Base-by-base conservation (phyloP, 306 rosid genomes). In the Hippophae tibetana region DNA sequence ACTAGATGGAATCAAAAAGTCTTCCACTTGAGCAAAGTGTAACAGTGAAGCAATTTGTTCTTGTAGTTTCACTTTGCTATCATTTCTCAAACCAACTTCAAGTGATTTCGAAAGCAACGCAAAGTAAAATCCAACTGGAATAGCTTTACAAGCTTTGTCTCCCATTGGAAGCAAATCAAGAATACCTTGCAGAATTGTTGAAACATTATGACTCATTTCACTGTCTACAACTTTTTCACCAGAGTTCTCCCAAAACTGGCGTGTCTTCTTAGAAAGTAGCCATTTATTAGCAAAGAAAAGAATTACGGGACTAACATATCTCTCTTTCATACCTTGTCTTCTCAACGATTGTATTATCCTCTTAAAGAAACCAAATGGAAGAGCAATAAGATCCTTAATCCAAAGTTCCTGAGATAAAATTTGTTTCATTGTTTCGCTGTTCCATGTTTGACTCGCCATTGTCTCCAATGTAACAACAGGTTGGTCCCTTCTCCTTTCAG, bases 291-390 rank as follows among this genome's bases (percentile, higher is more conserved):
- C 88, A 43, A 75, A 90, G 75, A 90, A 86, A 72, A 82, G 82
- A 56, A 90, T 76, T 62, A 86, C 75, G 14, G 95, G 90, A 52
- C 78, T 80, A 6, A 80, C 80, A 68, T 80, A 90, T 70, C 85
- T 90, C 52, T 86, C 95, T 54, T 75, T 86, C 97, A 86, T 90
- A 13, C 97, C 97, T 78, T 86, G 97, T 70, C 92, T 86, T 67
- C 97, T 79, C 51, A 90, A 44, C 38, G 94, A 86, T 27, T 81
- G 74, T 43, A 82, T 78, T 8, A 90, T 76, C 83, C 94, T 76
- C 65, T 75, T 82, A 76, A 86, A 90, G 79, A 86, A 86, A 52
- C 52, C 84, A 66, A 80, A 84, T 2, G 90, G 95, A 31, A 86
- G 67, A 63, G 90, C 90, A 56, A 84, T 86, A 1, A 90, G 83